These are phyloP conservation scores for Diaporthe velutina DNA, from an alignment of 2,329 filamentous ascomycete species.

Conservation along the genomic window DNA sequence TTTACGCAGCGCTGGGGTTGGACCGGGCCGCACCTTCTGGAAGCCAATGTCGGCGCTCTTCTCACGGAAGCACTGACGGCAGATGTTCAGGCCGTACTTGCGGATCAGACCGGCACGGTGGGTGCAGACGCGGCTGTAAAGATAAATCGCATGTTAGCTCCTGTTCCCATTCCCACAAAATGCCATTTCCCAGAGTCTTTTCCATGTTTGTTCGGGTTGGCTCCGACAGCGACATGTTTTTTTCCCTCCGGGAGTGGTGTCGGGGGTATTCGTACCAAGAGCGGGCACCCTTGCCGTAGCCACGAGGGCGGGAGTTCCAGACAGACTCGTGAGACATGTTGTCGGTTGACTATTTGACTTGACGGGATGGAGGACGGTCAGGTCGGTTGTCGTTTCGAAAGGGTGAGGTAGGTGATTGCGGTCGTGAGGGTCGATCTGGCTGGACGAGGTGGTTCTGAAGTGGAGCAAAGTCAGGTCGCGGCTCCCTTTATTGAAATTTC, in stretches of 20 bases:
- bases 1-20: neutral
- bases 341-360: slow-evolving; percentile 49
- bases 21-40: slow-evolving; percentile 70
- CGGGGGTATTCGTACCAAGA: slow-evolving; percentile 79
- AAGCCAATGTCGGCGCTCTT: slow-evolving; percentile 80
- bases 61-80: slow-evolving; percentile 84
- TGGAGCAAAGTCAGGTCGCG: slow-evolving; percentile 39
- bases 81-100: slow-evolving; percentile 97
- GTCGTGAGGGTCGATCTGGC: slow-evolving; percentile 37
- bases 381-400: slow-evolving; percentile 36
- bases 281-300: slow-evolving; percentile 96
- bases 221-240: neutral
- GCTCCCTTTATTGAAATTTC: slow-evolving; percentile 43
- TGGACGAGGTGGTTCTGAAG: slow-evolving; percentile 34
- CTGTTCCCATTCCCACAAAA: slow-evolving; percentile 39
- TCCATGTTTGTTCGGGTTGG: slow-evolving; percentile 34
- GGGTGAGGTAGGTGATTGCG: slow-evolving; percentile 37
- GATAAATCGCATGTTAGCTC: slow-evolving; percentile 40
- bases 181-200: slow-evolving; percentile 20
- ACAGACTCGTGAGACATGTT: slow-evolving; percentile 88
- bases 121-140: slow-evolving; percentile 76
- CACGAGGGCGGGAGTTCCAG: slow-evolving; percentile 98
- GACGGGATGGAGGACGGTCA: slow-evolving; percentile 44
- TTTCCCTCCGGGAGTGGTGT: slow-evolving; percentile 24
- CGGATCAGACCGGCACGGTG: slow-evolving; percentile 99